phyloP scores from a whole-genome alignment of 768 basidiomycete genomes.

The Infundibulicybe gibba region DNA sequence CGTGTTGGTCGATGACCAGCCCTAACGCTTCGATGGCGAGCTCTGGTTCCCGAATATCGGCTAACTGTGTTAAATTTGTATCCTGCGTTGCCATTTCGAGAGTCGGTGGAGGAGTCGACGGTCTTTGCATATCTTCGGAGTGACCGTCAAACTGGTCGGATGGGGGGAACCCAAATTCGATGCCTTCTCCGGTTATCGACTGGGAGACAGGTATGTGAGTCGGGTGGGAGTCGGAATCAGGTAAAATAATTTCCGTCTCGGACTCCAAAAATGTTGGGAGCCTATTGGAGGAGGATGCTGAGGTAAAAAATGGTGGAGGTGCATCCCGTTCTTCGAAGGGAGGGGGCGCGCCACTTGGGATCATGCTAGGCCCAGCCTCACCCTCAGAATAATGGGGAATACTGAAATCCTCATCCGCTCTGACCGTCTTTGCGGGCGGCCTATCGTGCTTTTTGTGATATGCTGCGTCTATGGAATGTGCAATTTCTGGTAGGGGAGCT shows the following conservation, averaged over 20 bases:
- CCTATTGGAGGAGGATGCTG: constrained; percentile 52
- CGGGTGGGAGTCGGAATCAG: constrained; percentile 36
- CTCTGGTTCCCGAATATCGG: constrained; percentile 51
- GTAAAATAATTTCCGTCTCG: constrained; percentile 73
- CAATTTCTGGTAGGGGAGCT: constrained; percentile 77
- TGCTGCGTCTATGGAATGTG: constrained; percentile 65
- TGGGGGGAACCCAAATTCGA: constrained; percentile 66
- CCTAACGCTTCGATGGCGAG: constrained; percentile 54
- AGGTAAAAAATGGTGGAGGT: constrained; percentile 68
- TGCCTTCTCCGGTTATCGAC: constrained; percentile 69
- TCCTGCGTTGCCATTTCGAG: constrained; percentile 74
- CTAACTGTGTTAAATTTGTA: constrained; percentile 64
- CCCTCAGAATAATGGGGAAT: constrained; percentile 68
- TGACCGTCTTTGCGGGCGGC: constrained; percentile 67
- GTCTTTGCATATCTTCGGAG: constrained; percentile 59
- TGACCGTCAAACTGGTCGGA: constrained; percentile 82
- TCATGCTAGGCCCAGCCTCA: constrained; percentile 73
- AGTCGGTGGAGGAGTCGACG: constrained; percentile 70
- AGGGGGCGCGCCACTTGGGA: constrained; percentile 65
- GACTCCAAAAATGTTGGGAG: constrained; percentile 80
- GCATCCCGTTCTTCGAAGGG: constrained; percentile 84
- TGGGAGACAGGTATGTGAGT: constrained; percentile 27
- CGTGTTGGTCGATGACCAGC: constrained; percentile 52
- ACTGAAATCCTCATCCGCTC: constrained; percentile 65
- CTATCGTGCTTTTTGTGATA: constrained; percentile 89